These are phyloP conservation scores for Dissophora ornata DNA, from an alignment of 192 early-diverging fungal species.

Conservation along the genomic window DNA sequence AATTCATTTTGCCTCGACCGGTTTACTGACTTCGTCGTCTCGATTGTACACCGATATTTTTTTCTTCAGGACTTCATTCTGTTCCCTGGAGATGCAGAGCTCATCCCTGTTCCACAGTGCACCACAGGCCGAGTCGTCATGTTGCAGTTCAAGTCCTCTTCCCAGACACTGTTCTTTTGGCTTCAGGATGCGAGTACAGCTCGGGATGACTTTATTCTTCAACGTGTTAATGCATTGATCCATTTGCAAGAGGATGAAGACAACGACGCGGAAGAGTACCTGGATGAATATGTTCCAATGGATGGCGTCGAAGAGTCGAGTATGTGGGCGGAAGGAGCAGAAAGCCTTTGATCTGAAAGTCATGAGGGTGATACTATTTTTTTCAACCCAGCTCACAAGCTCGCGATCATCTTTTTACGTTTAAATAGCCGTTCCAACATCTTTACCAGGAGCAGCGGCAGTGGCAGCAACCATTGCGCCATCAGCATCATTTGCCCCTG, in stretches of 20 bases:
- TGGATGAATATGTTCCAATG: conserved; percentile 47
- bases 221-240: conserved; percentile 69
- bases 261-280: conserved; percentile 27
- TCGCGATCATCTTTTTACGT: too few species aligned
- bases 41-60: too few species aligned
- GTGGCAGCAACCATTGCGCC: conserved; percentile 17
- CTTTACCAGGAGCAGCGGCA: conserved; percentile 2
- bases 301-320: conserved; percentile 24
- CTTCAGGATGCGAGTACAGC: conserved; percentile 77
- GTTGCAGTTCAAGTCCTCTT: conserved; percentile 85
- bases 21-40: too few species aligned
- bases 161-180: conserved; percentile 86
- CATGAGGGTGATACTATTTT: too few species aligned
- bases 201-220: conserved; percentile 66
- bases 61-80: conserved; percentile 70
- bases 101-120: conserved; percentile 63
- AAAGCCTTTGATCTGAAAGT: too few species aligned
- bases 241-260: conserved; percentile 46
- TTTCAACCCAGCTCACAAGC: too few species aligned
- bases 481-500: conserved; percentile 40
- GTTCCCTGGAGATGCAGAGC: conserved; percentile 83
- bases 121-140: conserved; percentile 81
- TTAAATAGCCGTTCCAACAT: not conserved
- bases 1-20: too few species aligned
- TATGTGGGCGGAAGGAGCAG: too few species aligned